Percentiles rank a stretch among this genome's conserved stretches.
Evolutionary conservation across 1,284 basidiomycete species (phyloP).

Genomic region (Pyrrhoderma noxium): DNA sequence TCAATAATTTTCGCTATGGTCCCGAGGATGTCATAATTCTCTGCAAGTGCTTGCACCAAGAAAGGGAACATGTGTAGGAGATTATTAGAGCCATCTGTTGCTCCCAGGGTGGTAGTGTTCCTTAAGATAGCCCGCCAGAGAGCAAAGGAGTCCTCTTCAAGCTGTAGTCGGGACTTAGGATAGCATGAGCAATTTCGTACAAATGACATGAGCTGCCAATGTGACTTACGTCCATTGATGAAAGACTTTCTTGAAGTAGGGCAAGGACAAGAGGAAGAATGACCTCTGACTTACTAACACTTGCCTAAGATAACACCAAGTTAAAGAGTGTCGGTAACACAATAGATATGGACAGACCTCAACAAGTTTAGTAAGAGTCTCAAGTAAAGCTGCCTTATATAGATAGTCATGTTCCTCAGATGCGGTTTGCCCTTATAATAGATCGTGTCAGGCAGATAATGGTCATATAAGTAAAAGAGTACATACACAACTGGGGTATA

Average conservation of each 20-base stretch:
- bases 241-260: conserved; percentile 69
- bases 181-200: neutral
- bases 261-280: conserved; percentile 60
- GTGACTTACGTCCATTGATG: conserved; percentile 18
- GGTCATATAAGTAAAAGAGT: neutral
- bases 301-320: conserved; percentile 38
- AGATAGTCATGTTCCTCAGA: conserved; percentile 67
- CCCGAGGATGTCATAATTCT: conserved; percentile 73
- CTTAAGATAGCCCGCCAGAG: conserved; percentile 73
- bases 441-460: neutral
- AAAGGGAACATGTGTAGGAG: conserved; percentile 67
- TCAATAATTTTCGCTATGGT: conserved; percentile 65
- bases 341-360: conserved; percentile 34
- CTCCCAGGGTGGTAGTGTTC: conserved; percentile 54
- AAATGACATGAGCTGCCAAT: too few relatives aligned
- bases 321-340: neutral
- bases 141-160: conserved; percentile 73
- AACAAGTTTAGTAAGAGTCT: conserved; percentile 67
- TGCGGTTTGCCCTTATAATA: conserved; percentile 41
- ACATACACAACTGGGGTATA: conserved; percentile 72
- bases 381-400: conserved; percentile 71
- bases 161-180: conserved; percentile 41
- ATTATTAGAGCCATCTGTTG: conserved; percentile 39
- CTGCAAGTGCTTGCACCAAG: conserved; percentile 51
- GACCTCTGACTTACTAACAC: conserved; percentile 51